Base-by-base conservation (phyloP, 352 stramenopile species). In the Saprolegnia diclina region DNA sequence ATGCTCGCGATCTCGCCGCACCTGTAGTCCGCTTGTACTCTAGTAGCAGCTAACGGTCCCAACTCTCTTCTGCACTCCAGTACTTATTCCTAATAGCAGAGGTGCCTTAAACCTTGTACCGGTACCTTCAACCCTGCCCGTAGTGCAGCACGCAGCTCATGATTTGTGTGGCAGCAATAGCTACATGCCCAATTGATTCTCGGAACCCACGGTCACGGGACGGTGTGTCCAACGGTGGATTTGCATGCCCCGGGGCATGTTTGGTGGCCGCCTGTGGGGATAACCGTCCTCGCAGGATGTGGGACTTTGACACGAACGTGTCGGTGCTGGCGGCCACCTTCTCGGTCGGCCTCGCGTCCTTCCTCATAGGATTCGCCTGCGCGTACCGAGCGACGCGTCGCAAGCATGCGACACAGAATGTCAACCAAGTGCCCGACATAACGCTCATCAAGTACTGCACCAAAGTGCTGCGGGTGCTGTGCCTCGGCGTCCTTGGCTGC, bases 371-470 rank as follows among this genome's bases (percentile, higher is more conserved):
- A 4, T 61, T 69, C 48, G n/a, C n/a, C 1, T 26, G 38, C 21
- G 24, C 26, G 4, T 69, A 57, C 24, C 22, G 35, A n/a, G 53
- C 42, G 37, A 69, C 63, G 10, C 48, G 46, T 9, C 46, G 35
- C 38, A 61, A 48, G 22, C 45, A 62, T 32, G 22, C 63, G 18
- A 32, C 48, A 0, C 32, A 69, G 19, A 67, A 19, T 16, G 42
- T 67, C 24, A 21, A 18, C 18, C 24, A 69, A 10, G 45, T 61
- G n/a, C 63, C 63, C 22, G 63, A 69, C 21, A 4, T 69, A 0
- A 57, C 29, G 37, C 45, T 69, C 29, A 62, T 69, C 45, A 69
- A 69, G 22, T 40, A 24, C 63, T 53, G 38, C 50, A 61, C 63
- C 22, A 54, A 55, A 37, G 44, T 69, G 18, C 63, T 69, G 11